These are phyloP conservation scores for Xylariales sp. DNA, from an alignment of 2,329 filamentous ascomycete species.

Conservation along the genomic window DNA sequence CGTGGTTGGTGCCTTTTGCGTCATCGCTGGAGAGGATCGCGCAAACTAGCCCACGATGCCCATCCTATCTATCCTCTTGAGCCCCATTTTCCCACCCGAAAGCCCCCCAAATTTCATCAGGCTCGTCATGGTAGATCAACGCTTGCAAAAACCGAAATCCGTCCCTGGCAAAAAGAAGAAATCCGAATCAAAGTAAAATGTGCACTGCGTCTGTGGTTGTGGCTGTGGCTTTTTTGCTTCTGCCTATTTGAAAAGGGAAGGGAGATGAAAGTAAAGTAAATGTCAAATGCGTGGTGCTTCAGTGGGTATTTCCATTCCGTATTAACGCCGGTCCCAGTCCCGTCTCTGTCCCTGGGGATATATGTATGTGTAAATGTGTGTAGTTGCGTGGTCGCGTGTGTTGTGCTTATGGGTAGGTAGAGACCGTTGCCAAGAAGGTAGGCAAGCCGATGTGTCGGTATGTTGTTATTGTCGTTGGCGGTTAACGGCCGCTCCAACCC, in stretches of 20 bases:
- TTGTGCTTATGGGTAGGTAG: too few relatives aligned
- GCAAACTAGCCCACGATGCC: not conserved
- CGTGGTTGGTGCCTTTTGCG: slow-evolving; percentile 18
- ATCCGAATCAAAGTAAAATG: not conserved
- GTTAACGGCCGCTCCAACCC: slow-evolving; percentile 47
- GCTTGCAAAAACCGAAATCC: not conserved
- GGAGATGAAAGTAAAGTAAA: not conserved
- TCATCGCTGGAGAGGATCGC: slow-evolving; percentile 29
- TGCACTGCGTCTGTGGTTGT: not conserved
- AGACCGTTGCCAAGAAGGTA: not conserved
- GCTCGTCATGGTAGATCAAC: not conserved
- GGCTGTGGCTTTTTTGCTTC: not conserved
- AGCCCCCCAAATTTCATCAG: not conserved
- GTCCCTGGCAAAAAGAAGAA: not conserved
- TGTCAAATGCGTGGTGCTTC: slow-evolving; percentile 13
- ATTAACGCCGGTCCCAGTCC: slow-evolving; percentile 21
- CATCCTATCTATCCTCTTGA: not conserved
- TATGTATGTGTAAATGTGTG: slow-evolving; percentile 11
- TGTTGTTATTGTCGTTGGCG: not conserved
- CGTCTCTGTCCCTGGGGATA: slow-evolving; percentile 9
- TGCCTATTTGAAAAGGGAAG: not conserved
- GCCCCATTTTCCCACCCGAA: not conserved
- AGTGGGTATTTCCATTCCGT: slow-evolving; percentile 29
- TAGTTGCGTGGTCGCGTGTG: not conserved
- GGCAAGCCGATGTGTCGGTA: not conserved